phyloP scores from a whole-genome alignment of 179 eudicot species.

The Gypsophila paniculata region DNA sequence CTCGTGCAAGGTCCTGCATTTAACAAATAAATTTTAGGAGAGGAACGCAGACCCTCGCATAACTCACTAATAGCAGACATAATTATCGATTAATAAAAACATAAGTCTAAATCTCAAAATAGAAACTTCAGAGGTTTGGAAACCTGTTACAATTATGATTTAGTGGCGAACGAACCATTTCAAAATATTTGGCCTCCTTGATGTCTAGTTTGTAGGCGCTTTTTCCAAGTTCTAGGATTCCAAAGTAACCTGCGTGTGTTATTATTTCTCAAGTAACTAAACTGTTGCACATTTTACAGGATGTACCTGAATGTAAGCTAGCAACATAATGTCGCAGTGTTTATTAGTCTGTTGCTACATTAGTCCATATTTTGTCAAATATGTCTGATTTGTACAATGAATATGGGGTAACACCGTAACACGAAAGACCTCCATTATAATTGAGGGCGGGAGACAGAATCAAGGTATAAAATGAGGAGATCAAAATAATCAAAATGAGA shows the following conservation, averaged over 20 bases:
- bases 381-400: too few relatives aligned
- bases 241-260: background rate
- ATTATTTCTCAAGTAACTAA: background rate
- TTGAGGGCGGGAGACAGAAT: too few relatives aligned
- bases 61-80: background rate
- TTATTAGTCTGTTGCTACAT: too few relatives aligned
- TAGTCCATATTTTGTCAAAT: too few relatives aligned
- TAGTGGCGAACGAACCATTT: background rate
- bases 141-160: background rate
- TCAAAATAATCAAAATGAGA: too few relatives aligned
- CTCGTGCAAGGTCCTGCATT: conserved; percentile 74
- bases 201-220: background rate
- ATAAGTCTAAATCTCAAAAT: background rate
- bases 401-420: too few relatives aligned
- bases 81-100: background rate
- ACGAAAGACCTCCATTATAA: too few relatives aligned
- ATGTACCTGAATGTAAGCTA: too few relatives aligned
- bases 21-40: background rate
- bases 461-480: too few relatives aligned
- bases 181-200: background rate
- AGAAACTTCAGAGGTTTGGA: background rate
- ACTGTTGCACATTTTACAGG: too few relatives aligned
- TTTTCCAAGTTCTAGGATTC: background rate
- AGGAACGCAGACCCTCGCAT: background rate
- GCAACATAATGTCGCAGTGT: too few relatives aligned